Evolutionary conservation across 495 filamentous ascomycete species (phyloP).

Genomic region (Trichocladium antarcticum): DNA sequence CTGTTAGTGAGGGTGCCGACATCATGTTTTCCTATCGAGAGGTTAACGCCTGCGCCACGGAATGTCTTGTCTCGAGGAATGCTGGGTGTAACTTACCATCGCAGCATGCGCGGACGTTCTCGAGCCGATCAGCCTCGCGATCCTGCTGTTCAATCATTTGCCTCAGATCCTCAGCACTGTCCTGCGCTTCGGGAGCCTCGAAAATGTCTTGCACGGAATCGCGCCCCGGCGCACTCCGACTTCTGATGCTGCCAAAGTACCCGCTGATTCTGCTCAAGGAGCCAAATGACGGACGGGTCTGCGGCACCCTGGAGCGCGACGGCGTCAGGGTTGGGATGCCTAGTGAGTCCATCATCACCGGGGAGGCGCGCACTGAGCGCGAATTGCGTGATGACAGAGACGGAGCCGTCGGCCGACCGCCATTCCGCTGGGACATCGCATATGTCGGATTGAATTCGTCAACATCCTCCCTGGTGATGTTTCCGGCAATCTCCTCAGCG

Average conservation of each 20-base stretch:
- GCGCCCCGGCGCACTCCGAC: constrained; percentile 29
- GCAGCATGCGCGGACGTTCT: constrained; percentile 94
- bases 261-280: constrained; percentile 37
- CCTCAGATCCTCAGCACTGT: constrained; percentile 71
- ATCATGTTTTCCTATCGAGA: constrained; percentile 58
- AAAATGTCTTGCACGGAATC: constrained; percentile 47
- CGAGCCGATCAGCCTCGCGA: constrained; percentile 60
- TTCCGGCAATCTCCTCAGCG: constrained; percentile 44
- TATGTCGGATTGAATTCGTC: constrained; percentile 77
- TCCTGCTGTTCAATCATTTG: constrained; percentile 66
- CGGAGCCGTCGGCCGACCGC: constrained; percentile 41
- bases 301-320: constrained; percentile 27
- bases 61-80: neutral
- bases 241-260: constrained; percentile 38
- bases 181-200: constrained; percentile 56
- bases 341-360: constrained; percentile 33
- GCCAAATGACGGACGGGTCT: constrained; percentile 23
- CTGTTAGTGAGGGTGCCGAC: constrained; percentile 44
- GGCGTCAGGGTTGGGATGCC: constrained; percentile 39
- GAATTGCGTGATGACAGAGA: constrained; percentile 80
- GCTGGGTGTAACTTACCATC: constrained; percentile 55
- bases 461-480: constrained; percentile 62
- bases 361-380: constrained; percentile 50
- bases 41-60: constrained; percentile 17
- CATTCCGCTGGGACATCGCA: constrained; percentile 37